Percentiles rank a stretch among this genome's conserved stretches.
phyloP scores from a whole-genome alignment of 441 rosid genomes.

The Metrosideros polymorpha region DNA sequence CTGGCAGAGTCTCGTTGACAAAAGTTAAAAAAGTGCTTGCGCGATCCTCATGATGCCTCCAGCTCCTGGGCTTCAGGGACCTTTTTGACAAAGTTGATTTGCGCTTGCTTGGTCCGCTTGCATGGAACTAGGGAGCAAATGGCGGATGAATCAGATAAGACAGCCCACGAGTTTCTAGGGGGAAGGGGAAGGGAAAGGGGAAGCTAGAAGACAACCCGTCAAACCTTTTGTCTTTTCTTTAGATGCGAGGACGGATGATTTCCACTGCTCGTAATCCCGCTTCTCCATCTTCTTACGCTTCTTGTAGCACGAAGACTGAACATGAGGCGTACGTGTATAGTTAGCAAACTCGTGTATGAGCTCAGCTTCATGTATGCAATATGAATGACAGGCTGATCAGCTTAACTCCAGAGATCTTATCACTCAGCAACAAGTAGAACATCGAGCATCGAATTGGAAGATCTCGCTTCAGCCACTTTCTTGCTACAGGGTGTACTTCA shows the following conservation, averaged over 20 bases:
- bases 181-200: not conserved
- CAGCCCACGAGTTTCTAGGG: not conserved
- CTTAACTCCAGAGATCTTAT: not conserved
- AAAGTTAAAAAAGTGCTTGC: not conserved
- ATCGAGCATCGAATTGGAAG: not conserved
- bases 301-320: slow-evolving; percentile 63
- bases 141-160: not conserved
- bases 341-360: not conserved
- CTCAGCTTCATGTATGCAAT: not conserved
- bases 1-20: not conserved
- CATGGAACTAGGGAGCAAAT: slow-evolving; percentile 25
- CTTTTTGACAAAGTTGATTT: slow-evolving; percentile 45
- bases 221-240: slow-evolving; percentile 44
- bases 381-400: not conserved
- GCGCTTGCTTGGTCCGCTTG: slow-evolving; percentile 55
- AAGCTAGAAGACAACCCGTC: not conserved
- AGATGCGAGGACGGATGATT: slow-evolving; percentile 51
- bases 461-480: not conserved
- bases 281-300: slow-evolving; percentile 52
- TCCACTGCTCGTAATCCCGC: slow-evolving; percentile 66
- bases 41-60: slow-evolving; percentile 27
- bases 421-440: not conserved
- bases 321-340: not conserved
- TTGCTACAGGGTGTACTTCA: not conserved
- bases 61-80: slow-evolving; percentile 23